These are phyloP conservation scores for Termitomyces sp. DNA, from an alignment of 768 basidiomycete genomes.

Conservation along the genomic window DNA sequence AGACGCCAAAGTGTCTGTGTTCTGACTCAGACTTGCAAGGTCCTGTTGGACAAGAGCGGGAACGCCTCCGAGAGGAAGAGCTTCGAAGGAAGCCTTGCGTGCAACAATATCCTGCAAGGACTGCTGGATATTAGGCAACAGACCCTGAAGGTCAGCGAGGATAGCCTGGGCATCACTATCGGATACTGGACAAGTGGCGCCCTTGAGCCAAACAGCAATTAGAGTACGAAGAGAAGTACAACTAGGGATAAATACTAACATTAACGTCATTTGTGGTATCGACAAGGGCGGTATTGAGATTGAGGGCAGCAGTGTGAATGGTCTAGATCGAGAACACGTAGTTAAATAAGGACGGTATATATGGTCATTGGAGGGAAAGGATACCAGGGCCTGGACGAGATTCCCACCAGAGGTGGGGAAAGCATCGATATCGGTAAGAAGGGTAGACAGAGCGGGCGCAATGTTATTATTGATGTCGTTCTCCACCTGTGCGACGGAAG, in stretches of 20 bases:
- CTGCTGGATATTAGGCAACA: slow-evolving; percentile 22
- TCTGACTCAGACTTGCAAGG: slow-evolving; percentile 17
- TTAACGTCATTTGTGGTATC: slow-evolving; percentile 21
- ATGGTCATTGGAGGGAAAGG: background rate
- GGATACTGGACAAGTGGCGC: slow-evolving; percentile 14
- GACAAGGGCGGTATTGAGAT: slow-evolving; percentile 17
- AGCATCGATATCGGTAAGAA: slow-evolving; percentile 25
- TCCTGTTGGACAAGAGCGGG: slow-evolving; percentile 24
- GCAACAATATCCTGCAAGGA: slow-evolving; percentile 16
- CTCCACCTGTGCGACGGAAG: slow-evolving; percentile 23
- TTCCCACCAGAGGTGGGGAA: slow-evolving; percentile 22
- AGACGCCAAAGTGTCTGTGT: slow-evolving; percentile 15
- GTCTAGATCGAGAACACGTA: slow-evolving; percentile 10
- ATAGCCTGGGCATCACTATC: slow-evolving; percentile 21
- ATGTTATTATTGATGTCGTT: slow-evolving; percentile 24
- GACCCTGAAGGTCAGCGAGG: slow-evolving; percentile 14
- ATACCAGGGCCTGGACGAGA: slow-evolving; percentile 23
- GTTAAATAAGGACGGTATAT: background rate
- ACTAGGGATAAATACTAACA: slow-evolving; percentile 10
- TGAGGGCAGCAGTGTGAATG: slow-evolving; percentile 24
- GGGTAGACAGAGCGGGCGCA: slow-evolving; percentile 19
- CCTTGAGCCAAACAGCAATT: background rate
- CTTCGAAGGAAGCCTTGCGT: slow-evolving; percentile 21
- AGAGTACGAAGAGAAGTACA: background rate
- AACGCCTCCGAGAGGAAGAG: slow-evolving; percentile 22